phyloP scores from a whole-genome alignment of 2,329 filamentous ascomycete genomes.

The Sporothrix curviconia region DNA sequence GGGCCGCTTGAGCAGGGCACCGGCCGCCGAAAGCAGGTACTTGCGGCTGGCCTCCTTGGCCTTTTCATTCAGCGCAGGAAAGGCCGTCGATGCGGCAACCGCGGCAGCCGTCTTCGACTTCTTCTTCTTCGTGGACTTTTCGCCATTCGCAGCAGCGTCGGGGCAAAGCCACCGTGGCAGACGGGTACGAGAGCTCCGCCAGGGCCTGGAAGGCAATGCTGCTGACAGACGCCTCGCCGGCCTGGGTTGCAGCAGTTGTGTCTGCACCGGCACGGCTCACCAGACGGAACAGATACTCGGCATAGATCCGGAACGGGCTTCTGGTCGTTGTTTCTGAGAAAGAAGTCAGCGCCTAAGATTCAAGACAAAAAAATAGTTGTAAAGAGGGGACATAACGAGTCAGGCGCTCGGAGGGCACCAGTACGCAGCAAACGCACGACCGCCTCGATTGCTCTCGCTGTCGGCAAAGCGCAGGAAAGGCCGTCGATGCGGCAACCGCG shows the following conservation, averaged over 20 bases:
- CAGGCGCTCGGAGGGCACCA: constrained; percentile 28
- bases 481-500: constrained; percentile 79
- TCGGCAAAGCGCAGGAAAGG: constrained; percentile 59
- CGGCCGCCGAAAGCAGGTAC: constrained; percentile 52
- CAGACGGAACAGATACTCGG: constrained; percentile 49
- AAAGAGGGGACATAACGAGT: constrained; percentile 27
- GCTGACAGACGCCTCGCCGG: constrained; percentile 32
- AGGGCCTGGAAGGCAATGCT: constrained; percentile 45
- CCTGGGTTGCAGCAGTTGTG: constrained; percentile 25
- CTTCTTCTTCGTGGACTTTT: constrained; percentile 9
- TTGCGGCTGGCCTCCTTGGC: constrained; percentile 49
- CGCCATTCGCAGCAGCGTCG: not conserved
- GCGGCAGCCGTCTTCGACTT: not conserved
- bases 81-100: constrained; percentile 24
- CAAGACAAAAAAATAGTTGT: not conserved
- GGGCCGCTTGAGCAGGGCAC: constrained; percentile 48
- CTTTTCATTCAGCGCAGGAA: constrained; percentile 43
- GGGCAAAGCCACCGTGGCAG: constrained; percentile 26
- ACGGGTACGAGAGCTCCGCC: constrained; percentile 49
- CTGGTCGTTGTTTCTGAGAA: constrained; percentile 30
- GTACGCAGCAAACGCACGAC: constrained; percentile 42
- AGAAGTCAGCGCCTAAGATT: not conserved
- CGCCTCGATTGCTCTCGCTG: constrained; percentile 46
- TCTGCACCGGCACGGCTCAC: constrained; percentile 33
- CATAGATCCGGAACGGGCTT: constrained; percentile 44